Conservation (phyloP, 148 eudicot genomes). For the Linanthus parryae region DNA sequence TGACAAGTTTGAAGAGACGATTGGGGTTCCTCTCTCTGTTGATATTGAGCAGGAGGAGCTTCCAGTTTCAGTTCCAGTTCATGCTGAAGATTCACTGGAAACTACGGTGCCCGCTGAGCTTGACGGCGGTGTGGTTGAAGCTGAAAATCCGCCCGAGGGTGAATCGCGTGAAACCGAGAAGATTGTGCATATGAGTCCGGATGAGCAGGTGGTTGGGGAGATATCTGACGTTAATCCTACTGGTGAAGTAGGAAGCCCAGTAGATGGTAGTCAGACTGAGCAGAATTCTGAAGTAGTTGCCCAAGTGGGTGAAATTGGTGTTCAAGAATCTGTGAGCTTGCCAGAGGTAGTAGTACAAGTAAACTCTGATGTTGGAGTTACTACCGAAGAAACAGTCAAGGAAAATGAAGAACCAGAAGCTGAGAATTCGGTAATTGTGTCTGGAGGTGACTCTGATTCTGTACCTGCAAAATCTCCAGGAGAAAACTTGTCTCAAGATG, state of each 20-base stretch:
- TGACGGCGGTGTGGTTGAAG: slow-evolving; percentile 13
- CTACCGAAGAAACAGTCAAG: not conserved
- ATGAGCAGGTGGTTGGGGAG: slow-evolving; percentile 6
- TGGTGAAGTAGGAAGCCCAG: slow-evolving; percentile 6
- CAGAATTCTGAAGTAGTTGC: slow-evolving; percentile 23
- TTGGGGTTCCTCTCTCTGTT: slow-evolving; percentile 16
- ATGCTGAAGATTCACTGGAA: slow-evolving; percentile 20
- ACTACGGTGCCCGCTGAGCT: slow-evolving; percentile 15
- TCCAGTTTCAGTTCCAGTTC: slow-evolving; percentile 11
- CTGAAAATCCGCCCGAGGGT: not conserved
- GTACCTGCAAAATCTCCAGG: slow-evolving; percentile 6
- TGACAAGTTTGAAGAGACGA: slow-evolving; percentile 29
- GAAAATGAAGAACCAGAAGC: slow-evolving; percentile 18
- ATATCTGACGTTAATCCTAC: not conserved
- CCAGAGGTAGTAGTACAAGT: not conserved
- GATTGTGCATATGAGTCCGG: slow-evolving; percentile 1
- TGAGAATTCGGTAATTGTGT: slow-evolving; percentile 23
- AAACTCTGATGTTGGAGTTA: slow-evolving; percentile 11
- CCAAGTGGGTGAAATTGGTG: slow-evolving; percentile 22
- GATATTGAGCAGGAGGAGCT: slow-evolving; percentile 15
- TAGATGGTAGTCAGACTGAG: slow-evolving; percentile 18
- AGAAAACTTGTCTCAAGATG: slow-evolving; percentile 7
- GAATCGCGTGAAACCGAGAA: not conserved
- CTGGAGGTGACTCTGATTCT: not conserved
- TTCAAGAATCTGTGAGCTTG: slow-evolving; percentile 10